Conservation (phyloP, 2,329 filamentous ascomycete genomes). For the Didymella exigua region DNA sequence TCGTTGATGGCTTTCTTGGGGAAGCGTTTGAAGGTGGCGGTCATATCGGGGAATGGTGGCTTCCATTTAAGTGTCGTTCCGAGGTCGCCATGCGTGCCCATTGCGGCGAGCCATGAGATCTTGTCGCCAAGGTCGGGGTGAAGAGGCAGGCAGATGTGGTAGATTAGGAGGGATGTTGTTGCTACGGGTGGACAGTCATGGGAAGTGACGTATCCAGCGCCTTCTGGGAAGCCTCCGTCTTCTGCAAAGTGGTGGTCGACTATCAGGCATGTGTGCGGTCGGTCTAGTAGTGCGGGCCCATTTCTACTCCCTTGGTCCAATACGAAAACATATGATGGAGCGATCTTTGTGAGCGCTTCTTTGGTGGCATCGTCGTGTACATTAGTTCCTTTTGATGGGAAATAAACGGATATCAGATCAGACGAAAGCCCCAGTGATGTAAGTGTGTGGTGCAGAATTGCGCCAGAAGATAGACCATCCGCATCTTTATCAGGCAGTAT, state of each 20-base stretch:
- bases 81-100: slow-evolving; percentile 71
- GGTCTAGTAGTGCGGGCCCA: slow-evolving; percentile 60
- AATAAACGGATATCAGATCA: slow-evolving; percentile 61
- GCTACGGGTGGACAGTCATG: slow-evolving; percentile 69
- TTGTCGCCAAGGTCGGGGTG: slow-evolving; percentile 59
- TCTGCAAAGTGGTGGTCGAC: slow-evolving; percentile 68
- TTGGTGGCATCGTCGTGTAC: slow-evolving; percentile 63
- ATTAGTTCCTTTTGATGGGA: slow-evolving; percentile 64
- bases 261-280: slow-evolving; percentile 59
- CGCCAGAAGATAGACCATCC: slow-evolving; percentile 68
- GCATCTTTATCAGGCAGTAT: slow-evolving; percentile 73
- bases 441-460: slow-evolving; percentile 66
- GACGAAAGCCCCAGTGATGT: slow-evolving; percentile 62
- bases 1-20: slow-evolving; percentile 68
- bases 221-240: slow-evolving; percentile 63
- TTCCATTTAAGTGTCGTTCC: slow-evolving; percentile 70
- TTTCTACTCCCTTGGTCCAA: slow-evolving; percentile 68
- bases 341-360: slow-evolving; percentile 55
- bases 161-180: slow-evolving; percentile 68
- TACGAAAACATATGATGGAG: slow-evolving; percentile 65
- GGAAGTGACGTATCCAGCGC: slow-evolving; percentile 63
- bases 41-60: slow-evolving; percentile 70
- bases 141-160: slow-evolving; percentile 65
- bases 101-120: slow-evolving; percentile 64
- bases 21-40: slow-evolving; percentile 62